Base-by-base conservation (phyloP, 805 yeast genomes). In the Kuraishia molischiana region DNA sequence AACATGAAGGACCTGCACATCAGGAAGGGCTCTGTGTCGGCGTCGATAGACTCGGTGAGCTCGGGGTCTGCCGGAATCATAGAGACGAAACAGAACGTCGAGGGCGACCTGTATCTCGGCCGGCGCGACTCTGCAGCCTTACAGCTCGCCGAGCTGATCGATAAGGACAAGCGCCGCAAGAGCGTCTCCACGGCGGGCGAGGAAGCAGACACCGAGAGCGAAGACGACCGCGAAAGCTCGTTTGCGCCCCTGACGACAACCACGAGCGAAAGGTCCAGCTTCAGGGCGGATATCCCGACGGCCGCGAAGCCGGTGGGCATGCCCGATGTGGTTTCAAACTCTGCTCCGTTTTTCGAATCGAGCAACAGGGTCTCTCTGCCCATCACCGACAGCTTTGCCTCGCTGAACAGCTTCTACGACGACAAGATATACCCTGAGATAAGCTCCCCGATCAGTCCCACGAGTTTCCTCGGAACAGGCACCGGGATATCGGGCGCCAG, bases 371-470 rank as follows among this genome's bases (percentile, higher is more conserved):
- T 44, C 9, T 14, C 14, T 9, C 36, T 81, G 29, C 85, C 85
- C 0, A 62, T 79, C 13, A 79, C 75, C 43, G 84, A 83, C 31
- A 79, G 87, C 43, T 81, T 80, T 63, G 90, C 90, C 1, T 81
- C 89, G 0, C 59, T 83, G 50, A 87, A 79, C 49, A 77, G 87
- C 52, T 69, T 73, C 41, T 77, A 79, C 50, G 64, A 52, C 34
- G 54, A 50, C 14, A 17, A 19, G 19, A 30, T 26, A 22, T 22
- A 22, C 26, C 26, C 26, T 13, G 38, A 36, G 20, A 24, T 39
- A 22, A 11, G 8, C 26, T 22, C 26, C 11, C 31, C 17, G 31
- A 14, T 28, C 17, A 28, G 31, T 28, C 31, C 31, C 13, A 11
- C 17, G 6, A 14, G 17, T 5, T 28, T 11, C 13, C n/a, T n/a